A percentile compares a stretch with the other conserved stretches of the same genome.
phyloP scores from a whole-genome alignment of 2,329 filamentous ascomycete species.

The Ophiocordyceps camponoti-floridani region DNA sequence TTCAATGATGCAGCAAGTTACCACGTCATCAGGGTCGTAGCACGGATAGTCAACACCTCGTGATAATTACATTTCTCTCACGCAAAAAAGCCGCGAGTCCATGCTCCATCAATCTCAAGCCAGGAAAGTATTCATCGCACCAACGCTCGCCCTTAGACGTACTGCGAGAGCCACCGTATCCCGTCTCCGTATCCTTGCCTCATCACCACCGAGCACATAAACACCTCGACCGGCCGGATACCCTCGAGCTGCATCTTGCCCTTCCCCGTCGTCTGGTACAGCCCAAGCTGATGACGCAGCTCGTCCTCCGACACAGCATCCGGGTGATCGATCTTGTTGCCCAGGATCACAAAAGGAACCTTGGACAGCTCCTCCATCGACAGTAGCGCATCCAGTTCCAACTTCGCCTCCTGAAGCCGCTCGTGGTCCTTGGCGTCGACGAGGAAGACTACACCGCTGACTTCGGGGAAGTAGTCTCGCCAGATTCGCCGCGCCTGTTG shows the following conservation, averaged over 20 bases:
- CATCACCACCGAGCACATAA: constrained; percentile 99
- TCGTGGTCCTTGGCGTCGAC: constrained; percentile 96
- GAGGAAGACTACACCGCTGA: constrained; percentile 92
- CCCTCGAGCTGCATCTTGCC: constrained; percentile 85
- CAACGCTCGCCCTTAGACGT: constrained; percentile 35
- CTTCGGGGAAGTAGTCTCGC: constrained; percentile 95
- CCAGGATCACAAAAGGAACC: constrained; percentile 88
- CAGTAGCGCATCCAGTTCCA: constrained; percentile 86
- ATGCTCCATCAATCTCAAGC: too few relatives aligned
- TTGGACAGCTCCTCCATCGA: constrained; percentile 94
- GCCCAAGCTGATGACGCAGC: constrained; percentile 73
- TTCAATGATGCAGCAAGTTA: too few relatives aligned
- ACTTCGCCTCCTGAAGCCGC: constrained; percentile 85
- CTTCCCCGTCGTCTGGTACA: constrained; percentile 95
- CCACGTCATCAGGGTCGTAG: too few relatives aligned
- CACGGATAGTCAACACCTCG: too few relatives aligned
- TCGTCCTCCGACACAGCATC: constrained; percentile 92
- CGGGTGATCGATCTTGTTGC: constrained; percentile 99
- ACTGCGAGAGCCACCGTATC: constrained; percentile 85
- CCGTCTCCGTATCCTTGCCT: constrained; percentile 86
- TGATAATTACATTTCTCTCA: too few relatives aligned
- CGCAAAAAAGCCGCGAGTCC: too few relatives aligned
- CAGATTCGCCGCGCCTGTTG: constrained; percentile 87
- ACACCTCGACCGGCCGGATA: constrained; percentile 88
- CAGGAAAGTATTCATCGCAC: not conserved